These are phyloP conservation scores for Aspergillus unguis DNA, from an alignment of 2,329 filamentous ascomycete genomes.

Conservation along the genomic window DNA sequence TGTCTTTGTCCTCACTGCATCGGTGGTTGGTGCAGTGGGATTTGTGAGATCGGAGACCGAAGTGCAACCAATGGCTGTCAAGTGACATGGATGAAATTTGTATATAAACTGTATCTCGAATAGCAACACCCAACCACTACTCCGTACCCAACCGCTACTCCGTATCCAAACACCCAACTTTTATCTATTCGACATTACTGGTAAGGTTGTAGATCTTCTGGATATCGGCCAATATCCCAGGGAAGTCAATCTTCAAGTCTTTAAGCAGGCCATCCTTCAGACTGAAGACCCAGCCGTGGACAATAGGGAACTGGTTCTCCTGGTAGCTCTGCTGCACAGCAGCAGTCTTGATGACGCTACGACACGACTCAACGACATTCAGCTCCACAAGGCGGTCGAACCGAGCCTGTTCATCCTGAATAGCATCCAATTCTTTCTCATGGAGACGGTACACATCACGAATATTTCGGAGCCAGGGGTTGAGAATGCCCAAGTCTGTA, in stretches of 20 bases:
- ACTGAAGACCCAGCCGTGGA: conserved; percentile 72
- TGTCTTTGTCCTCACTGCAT: no score
- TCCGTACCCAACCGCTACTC: no score
- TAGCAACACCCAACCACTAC: background rate
- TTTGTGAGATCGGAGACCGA: no score
- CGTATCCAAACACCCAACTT: no score
- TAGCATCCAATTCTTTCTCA: conserved; percentile 60
- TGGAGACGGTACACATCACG: conserved; percentile 70
- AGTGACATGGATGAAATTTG: no score
- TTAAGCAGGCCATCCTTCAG: conserved; percentile 65
- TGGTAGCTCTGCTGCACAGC: conserved; percentile 59
- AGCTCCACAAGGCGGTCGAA: conserved; percentile 30
- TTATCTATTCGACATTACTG: background rate
- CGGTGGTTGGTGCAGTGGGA: no score
- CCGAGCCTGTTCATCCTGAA: conserved; percentile 15
- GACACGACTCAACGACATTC: conserved; percentile 31
- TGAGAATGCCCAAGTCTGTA: conserved; percentile 57
- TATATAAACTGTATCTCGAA: no score
- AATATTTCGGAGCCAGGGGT: conserved; percentile 63
- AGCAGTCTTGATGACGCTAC: conserved; percentile 45
- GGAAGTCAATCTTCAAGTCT: conserved; percentile 62
- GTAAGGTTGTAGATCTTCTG: conserved; percentile 63
- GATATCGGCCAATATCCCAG: conserved; percentile 54
- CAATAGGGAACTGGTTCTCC: conserved; percentile 62
- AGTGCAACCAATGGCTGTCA: no score